Evolutionary conservation across 1,139 yeast species (phyloP).

Genomic region (Kodamaea ohmeri): DNA sequence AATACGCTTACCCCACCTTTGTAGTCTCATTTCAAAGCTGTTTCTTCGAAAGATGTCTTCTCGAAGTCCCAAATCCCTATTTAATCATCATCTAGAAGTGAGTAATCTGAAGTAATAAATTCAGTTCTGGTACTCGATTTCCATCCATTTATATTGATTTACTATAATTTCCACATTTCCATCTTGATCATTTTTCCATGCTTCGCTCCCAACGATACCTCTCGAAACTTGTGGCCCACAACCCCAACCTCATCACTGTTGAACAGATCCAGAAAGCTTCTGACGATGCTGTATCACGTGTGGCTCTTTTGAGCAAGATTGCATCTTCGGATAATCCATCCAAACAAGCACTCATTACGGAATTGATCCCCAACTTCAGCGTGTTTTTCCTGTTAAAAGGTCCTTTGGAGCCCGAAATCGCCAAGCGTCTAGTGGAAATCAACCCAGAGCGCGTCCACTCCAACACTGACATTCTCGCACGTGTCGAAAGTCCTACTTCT

Average conservation of each 20-base stretch:
- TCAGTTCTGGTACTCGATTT: too few species aligned
- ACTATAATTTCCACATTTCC: background rate
- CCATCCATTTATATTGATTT: too few species aligned
- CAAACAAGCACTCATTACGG: constrained; percentile 15
- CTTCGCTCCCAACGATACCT: constrained; percentile 4
- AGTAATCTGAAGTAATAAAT: too few species aligned
- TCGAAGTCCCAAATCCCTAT: too few species aligned
- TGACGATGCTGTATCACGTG: constrained; percentile 9
- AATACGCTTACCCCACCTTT: too few species aligned
- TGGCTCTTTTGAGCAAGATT: constrained; percentile 14
- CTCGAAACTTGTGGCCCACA: constrained; percentile 10
- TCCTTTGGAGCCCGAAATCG: constrained; percentile 10
- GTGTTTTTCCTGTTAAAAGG: constrained; percentile 27
- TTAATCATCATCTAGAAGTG: too few species aligned
- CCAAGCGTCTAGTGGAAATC: constrained; percentile 24
- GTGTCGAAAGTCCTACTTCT: background rate
- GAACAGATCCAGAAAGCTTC: constrained; percentile 9
- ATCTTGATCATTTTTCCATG: constrained; percentile 1
- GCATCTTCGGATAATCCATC: constrained; percentile 11
- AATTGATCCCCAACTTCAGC: constrained; percentile 31
- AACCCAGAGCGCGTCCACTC: constrained; percentile 44
- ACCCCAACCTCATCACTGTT: constrained; percentile 14
- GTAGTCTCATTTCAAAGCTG: too few species aligned
- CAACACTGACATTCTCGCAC: constrained; percentile 28
- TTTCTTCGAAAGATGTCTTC: too few species aligned